Base-by-base conservation (phyloP, 306 rosid genomes). In the Carpinus viminea region DNA sequence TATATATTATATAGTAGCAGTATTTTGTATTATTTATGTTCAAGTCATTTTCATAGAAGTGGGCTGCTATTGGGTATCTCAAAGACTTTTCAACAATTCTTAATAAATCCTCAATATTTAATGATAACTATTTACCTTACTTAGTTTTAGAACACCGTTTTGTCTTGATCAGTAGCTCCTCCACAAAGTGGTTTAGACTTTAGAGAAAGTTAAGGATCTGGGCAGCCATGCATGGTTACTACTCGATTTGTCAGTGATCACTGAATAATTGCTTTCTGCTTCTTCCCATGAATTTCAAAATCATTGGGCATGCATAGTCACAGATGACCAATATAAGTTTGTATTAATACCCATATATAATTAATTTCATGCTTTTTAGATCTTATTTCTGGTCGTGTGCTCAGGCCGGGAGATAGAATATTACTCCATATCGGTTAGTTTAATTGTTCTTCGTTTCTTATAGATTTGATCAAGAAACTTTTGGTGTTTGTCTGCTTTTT, bases 41-140 rank as follows among this genome's bases (percentile, higher is more conserved):
- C 38, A 79, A 50, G 82, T 79, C 77, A 79, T 73, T 79, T 79
- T 72, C 78, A 62, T 5, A 17, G 7, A 38, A 51, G 54, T 5
- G 15, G 53, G 46, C 7, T 36, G 64, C 55, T 34, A 41, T 66
- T 50, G 64, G 51, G 15, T 4, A 20, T 20, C 74, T 12, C 72
- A 38, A 18, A 10, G 72, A 68, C 51, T 68, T 41, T 68, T 41
- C 72, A 41, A 28, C 16, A 18, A 18, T 41, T 18, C 72, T 68
- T 8, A 2, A 31, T 31, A 31, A 31, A 31, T 31, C 2, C 34
- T 68, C 31, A 18, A 41, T 28, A 68, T 68, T 68, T 68, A 5
- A 38, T 68, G 17, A 20, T 3, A n/a, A 43, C 17, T 38, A 17
- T 34, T 17, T 31, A 13, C 2, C n/a, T 38, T 31, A 31, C 12